Conservation (phyloP, 257 asterid species). For the Salvia splendens region DNA sequence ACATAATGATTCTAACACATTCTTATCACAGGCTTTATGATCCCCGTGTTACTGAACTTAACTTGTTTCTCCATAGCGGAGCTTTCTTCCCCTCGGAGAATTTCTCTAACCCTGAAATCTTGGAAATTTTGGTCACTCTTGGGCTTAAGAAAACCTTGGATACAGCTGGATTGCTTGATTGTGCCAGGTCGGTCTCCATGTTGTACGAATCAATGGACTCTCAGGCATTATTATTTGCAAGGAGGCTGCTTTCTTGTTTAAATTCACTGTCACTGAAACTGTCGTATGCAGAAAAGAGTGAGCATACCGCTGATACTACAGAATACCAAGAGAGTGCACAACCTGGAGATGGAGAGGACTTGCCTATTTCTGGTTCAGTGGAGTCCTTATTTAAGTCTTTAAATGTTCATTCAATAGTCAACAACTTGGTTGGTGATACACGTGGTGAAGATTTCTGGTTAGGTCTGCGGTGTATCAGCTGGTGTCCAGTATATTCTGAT, state of each 20-base stretch:
- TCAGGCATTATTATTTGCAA: constrained; percentile 51
- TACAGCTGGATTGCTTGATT: constrained; percentile 73
- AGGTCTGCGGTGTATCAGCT: constrained; percentile 57
- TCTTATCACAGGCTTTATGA: constrained; percentile 80
- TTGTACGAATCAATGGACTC: constrained; percentile 51
- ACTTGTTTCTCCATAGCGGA: constrained; percentile 59
- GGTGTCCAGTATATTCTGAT: constrained; percentile 86
- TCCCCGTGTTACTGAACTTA: constrained; percentile 76
- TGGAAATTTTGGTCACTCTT: constrained; percentile 69
- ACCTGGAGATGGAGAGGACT: constrained; percentile 42
- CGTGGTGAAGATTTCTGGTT: constrained; percentile 72
- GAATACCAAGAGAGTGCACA: constrained; percentile 44
- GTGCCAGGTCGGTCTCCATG: constrained; percentile 82
- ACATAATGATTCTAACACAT: constrained; percentile 30
- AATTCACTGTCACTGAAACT: constrained; percentile 57
- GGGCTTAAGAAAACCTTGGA: constrained; percentile 78
- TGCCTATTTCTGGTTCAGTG: constrained; percentile 40
- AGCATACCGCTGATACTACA: constrained; percentile 37
- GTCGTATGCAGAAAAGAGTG: constrained; percentile 43
- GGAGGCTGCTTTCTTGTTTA: constrained; percentile 73
- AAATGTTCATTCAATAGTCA: constrained; percentile 45
- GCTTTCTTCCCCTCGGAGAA: constrained; percentile 79
- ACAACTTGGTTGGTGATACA: constrained; percentile 61
- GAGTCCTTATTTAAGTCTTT: constrained; percentile 41
- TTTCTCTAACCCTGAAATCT: constrained; percentile 66